A percentile compares a stretch with the other conserved stretches of the same genome.
These are phyloP conservation scores for Coemansia sp. DNA, from an alignment of 192 early-diverging fungal species.

Conservation along the genomic window DNA sequence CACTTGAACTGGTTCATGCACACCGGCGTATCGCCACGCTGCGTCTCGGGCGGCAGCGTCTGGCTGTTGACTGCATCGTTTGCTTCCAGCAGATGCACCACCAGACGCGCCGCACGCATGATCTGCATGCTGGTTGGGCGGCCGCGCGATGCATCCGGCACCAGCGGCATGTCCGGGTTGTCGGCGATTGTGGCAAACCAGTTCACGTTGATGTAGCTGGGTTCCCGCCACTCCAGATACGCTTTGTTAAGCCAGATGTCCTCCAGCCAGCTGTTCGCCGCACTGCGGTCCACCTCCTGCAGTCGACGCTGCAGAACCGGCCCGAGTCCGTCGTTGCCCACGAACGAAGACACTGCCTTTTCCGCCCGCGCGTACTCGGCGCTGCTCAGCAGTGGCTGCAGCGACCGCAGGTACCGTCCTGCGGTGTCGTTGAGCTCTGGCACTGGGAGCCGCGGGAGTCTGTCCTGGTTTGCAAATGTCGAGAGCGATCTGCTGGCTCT, in stretches of 20 bases:
- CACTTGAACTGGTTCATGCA: conserved; percentile 96
- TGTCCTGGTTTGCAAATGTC: conserved; percentile 69
- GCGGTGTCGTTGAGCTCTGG: conserved; percentile 77
- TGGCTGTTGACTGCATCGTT: conserved; percentile 73
- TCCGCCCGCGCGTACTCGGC: conserved; percentile 63
- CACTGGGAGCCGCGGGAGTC: conserved; percentile 81
- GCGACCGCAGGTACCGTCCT: conserved; percentile 74
- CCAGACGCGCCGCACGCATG: conserved; percentile 72
- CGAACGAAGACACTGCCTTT: conserved; percentile 71
- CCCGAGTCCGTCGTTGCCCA: conserved; percentile 66
- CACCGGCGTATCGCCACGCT: conserved; percentile 64
- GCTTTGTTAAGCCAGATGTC: conserved; percentile 79
- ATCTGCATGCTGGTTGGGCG: conserved; percentile 74
- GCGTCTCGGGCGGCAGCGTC: conserved; percentile 66
- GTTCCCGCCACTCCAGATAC: conserved; percentile 84
- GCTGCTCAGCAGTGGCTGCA: conserved; percentile 65
- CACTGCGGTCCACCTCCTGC: conserved; percentile 64
- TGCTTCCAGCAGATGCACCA: conserved; percentile 67
- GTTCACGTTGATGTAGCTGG: conserved; percentile 84
- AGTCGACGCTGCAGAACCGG: conserved; percentile 75
- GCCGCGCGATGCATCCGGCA: conserved; percentile 40
- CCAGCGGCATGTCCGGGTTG: conserved; percentile 55
- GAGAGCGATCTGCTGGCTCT: conserved; percentile 1
- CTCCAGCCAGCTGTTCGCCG: conserved; percentile 85
- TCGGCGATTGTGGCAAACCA: conserved; percentile 81